A percentile compares a stretch with the other conserved stretches of the same genome.
These are phyloP conservation scores for Tuber umbilicatum DNA, from an alignment of 495 filamentous ascomycete species.

Conservation along the genomic window DNA sequence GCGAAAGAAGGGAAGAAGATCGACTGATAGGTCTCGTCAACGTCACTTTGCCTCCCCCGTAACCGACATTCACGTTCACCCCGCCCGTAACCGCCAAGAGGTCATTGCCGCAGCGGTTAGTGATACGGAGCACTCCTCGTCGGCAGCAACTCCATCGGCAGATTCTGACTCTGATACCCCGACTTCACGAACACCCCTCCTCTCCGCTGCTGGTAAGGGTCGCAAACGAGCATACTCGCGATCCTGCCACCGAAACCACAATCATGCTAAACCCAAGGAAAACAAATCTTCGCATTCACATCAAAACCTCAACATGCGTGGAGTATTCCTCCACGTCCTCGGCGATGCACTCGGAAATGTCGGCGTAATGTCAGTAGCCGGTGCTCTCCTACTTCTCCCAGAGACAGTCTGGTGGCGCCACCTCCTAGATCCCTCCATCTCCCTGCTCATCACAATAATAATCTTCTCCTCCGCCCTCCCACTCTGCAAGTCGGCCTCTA, in stretches of 20 bases:
- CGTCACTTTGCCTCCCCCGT: constrained; percentile 42
- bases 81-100: constrained; percentile 81
- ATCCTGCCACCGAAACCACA: constrained; percentile 58
- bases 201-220: constrained; percentile 53
- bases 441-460: constrained; percentile 91
- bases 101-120: constrained; percentile 69
- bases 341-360: constrained; percentile 96
- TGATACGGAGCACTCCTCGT: constrained; percentile 46
- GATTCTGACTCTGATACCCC: constrained; percentile 50
- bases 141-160: constrained; percentile 49
- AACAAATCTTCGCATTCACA: constrained; percentile 63
- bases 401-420: constrained; percentile 54
- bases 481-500: constrained; percentile 84
- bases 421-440: constrained; percentile 88
- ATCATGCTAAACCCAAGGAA: constrained; percentile 71
- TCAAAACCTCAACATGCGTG: constrained; percentile 91
- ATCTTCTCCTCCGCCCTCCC: constrained; percentile 88
- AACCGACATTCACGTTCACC: constrained; percentile 71
- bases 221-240: constrained; percentile 57
- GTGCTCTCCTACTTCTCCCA: constrained; percentile 83
- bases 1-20: constrained; percentile 23
- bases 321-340: constrained; percentile 91
- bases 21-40: constrained; percentile 41
- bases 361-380: constrained; percentile 86
- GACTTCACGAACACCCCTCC: constrained; percentile 47